These are phyloP conservation scores for Theileria parva DNA, from an alignment of 169 alveolate species.

Conservation along the genomic window DNA sequence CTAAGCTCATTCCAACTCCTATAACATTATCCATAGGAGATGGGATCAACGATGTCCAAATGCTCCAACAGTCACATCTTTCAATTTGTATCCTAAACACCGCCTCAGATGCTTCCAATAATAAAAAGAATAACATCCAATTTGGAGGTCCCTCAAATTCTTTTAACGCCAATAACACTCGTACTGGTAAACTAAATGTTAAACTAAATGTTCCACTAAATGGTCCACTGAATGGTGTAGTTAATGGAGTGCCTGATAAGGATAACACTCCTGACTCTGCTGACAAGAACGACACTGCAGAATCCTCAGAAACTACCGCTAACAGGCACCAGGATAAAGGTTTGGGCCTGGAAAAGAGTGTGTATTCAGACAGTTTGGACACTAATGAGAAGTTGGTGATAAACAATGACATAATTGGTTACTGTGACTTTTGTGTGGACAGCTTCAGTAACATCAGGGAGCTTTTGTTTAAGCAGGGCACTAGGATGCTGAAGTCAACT, in stretches of 20 bases:
- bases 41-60: conserved; percentile 73
- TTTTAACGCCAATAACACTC: background rate
- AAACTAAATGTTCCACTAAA: no score
- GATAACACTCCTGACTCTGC: background rate
- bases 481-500: conserved; percentile 21
- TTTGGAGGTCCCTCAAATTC: background rate
- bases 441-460: conserved; percentile 39
- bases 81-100: conserved; percentile 47
- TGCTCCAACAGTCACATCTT: conserved; percentile 60
- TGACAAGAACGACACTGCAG: background rate
- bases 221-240: no score
- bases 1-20: conserved; percentile 71
- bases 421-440: conserved; percentile 38
- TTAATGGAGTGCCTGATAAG: background rate
- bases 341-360: background rate
- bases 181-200: background rate
- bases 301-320: background rate
- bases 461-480: conserved; percentile 56
- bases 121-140: background rate
- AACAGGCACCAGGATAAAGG: background rate
- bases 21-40: conserved; percentile 77
- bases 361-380: background rate
- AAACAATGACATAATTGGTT: conserved; percentile 27
- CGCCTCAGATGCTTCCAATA: background rate
- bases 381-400: conserved; percentile 2